A percentile compares a stretch with the other conserved stretches of the same genome.
These are phyloP conservation scores for Protomyces macrosporus DNA, from an alignment of 1,139 yeast species.

Conservation along the genomic window DNA sequence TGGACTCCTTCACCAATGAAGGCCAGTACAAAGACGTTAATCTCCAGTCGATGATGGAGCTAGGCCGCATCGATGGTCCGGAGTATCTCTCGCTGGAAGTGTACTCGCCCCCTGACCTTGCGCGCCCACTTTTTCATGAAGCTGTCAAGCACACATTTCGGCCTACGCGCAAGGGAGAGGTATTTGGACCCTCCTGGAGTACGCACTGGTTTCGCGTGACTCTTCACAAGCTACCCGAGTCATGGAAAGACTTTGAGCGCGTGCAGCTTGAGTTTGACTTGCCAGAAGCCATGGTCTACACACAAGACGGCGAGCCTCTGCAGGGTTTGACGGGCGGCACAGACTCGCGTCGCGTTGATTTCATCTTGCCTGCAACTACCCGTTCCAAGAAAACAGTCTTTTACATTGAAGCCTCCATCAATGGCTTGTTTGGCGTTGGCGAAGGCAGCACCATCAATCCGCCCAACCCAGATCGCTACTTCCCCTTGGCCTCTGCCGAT, in stretches of 20 bases:
- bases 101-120: background rate
- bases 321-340: slow-evolving; percentile 83
- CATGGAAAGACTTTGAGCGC: slow-evolving; percentile 45
- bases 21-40: slow-evolving; percentile 8
- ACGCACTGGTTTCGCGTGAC: slow-evolving; percentile 85
- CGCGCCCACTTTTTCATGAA: slow-evolving; percentile 3
- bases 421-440: slow-evolving; percentile 90
- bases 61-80: background rate
- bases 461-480: slow-evolving; percentile 63
- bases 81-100: background rate
- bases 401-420: slow-evolving; percentile 85
- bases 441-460: slow-evolving; percentile 54
- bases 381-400: slow-evolving; percentile 45
- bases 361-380: slow-evolving; percentile 55
- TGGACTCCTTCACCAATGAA: background rate
- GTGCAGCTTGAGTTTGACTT: slow-evolving; percentile 81
- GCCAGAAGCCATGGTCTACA: slow-evolving; percentile 76
- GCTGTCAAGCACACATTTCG: background rate
- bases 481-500: slow-evolving; percentile 63
- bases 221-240: slow-evolving; percentile 61
- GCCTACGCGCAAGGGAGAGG: slow-evolving; percentile 55
- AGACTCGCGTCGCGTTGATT: slow-evolving; percentile 42
- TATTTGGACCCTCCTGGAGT: slow-evolving; percentile 93
- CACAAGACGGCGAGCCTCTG: slow-evolving; percentile 57
- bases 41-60: slow-evolving; percentile 1